Evolutionary conservation across 2,329 filamentous ascomycete species (phyloP).

Genomic region (Venturia oleaginea): DNA sequence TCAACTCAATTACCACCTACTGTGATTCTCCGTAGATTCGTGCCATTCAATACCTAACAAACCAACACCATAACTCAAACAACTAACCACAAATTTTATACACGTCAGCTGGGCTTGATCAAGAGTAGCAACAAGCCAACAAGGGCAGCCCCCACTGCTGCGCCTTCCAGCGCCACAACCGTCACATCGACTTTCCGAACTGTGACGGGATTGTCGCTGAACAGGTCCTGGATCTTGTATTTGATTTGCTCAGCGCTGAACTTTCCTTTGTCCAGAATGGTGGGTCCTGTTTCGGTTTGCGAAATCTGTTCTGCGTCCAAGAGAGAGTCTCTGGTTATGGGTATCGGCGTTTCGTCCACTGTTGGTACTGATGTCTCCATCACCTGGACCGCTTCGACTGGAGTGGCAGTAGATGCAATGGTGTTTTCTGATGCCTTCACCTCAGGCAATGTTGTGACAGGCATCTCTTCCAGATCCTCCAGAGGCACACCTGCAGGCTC

Average conservation of each 20-base stretch:
- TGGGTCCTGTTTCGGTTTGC: not conserved
- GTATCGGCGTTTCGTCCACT: not conserved
- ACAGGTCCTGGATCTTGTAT: slow-evolving; percentile 46
- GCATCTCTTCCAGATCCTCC: slow-evolving; percentile 15
- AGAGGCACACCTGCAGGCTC: slow-evolving; percentile 17
- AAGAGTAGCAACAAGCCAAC: not conserved
- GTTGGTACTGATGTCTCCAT: not conserved
- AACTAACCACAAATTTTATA: no score
- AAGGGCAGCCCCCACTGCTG: slow-evolving; percentile 19
- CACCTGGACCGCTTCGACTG: not conserved
- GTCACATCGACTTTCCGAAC: slow-evolving; percentile 63
- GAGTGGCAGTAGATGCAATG: not conserved
- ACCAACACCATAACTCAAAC: no score
- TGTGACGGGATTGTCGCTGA: slow-evolving; percentile 55
- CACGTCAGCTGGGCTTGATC: not conserved
- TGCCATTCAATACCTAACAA: no score
- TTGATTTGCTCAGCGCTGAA: slow-evolving; percentile 36
- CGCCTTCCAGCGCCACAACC: slow-evolving; percentile 58
- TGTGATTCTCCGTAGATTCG: no score
- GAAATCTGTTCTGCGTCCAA: not conserved
- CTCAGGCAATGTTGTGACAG: slow-evolving; percentile 1
- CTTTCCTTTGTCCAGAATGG: not conserved
- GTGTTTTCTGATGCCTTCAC: slow-evolving; percentile 13
- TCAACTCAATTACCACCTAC: no score
- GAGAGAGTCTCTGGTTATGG: not conserved